Base-by-base conservation (phyloP, 148 eudicot genomes). In the Heliamphora exappendiculata region DNA sequence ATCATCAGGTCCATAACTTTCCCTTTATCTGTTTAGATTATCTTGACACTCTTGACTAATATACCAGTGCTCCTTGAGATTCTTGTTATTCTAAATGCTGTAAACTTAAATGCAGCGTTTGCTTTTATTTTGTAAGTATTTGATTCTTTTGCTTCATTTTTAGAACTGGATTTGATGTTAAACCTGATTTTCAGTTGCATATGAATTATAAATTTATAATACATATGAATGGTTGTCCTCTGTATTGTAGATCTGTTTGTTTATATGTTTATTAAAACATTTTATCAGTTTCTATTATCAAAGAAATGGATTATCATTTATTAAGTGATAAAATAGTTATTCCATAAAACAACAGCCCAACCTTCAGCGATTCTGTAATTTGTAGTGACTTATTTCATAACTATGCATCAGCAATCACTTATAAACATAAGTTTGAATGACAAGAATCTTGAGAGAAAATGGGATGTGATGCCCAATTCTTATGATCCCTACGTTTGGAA, bases 1-100 rank as follows among this genome's bases (percentile, higher is more conserved):
- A 93, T 81, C 96, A 93, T 77, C 97, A 93, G 98, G 98, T 93
- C 19, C 64, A 67, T 73, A 45, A 72, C 71, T 55, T n/a, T 75
- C 28, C 0, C 64, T 31, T 70, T 68, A 33, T 62, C 14, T 34
- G 3, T 3, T 26, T 26, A 29, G 17, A 47, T 59, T 74, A 8
- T 20, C 22, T 17, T 3, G 33, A 11, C 53, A 28, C 49, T 60
- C 54, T 60, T 2, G 4, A 31, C 8, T 59, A 39, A 41, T 39
- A 12, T 74, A 33, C 0, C 51, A 29, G 53, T 74, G 24, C 7
- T 6, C 47, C 36, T 4, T 1, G 53, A 41, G 53, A 37, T 24
- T 73, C 12, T 74, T 75, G n/a, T 16, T n/a, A 1, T 71, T 71
- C 5, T 39, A 28, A 41, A 58, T 22, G 51, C 17, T 42, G 37